Percentiles rank a stretch among this genome's conserved stretches.
Evolutionary conservation across 169 alveolate genomes (phyloP).

Genomic region (Eimeria praecox): DNA sequence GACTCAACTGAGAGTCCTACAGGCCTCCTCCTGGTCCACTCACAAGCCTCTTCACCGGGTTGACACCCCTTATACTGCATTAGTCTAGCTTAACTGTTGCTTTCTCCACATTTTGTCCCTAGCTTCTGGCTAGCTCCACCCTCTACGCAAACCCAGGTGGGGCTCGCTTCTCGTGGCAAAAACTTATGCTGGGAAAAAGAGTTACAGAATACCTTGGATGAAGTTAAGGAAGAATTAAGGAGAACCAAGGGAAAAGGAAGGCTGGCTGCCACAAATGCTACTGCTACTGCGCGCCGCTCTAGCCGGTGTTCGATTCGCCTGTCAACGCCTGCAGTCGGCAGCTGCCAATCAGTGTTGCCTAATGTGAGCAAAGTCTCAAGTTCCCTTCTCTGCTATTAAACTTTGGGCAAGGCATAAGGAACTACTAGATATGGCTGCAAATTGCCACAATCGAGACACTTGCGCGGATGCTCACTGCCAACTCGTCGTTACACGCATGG

Average conservation of each 20-base stretch:
- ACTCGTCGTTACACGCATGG: background rate
- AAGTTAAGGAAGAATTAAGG: background rate
- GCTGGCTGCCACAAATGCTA: background rate
- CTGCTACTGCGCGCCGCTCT: slow-evolving; percentile 11
- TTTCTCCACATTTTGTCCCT: background rate
- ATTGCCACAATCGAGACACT: background rate
- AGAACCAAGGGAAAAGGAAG: background rate
- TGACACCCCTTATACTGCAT: background rate
- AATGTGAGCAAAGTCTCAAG: background rate
- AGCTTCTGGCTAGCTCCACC: slow-evolving; percentile 6
- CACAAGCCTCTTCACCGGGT: background rate
- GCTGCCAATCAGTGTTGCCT: slow-evolving; percentile 1
- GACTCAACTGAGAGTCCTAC: background rate
- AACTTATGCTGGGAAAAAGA: background rate
- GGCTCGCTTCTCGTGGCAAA: background rate
- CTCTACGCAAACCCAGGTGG: background rate
- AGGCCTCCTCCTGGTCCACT: background rate
- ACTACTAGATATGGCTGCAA: background rate
- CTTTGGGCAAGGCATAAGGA: background rate
- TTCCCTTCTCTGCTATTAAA: background rate
- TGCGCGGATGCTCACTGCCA: background rate
- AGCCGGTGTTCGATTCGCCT: background rate
- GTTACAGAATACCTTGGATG: background rate
- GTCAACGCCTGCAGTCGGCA: slow-evolving; percentile 10
- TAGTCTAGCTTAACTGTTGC: background rate